Evolutionary conservation across 768 basidiomycete genomes (phyloP), one percentile per base, ranked within the genome.

Genomic region (Kwoniella dendrophila): DNA sequence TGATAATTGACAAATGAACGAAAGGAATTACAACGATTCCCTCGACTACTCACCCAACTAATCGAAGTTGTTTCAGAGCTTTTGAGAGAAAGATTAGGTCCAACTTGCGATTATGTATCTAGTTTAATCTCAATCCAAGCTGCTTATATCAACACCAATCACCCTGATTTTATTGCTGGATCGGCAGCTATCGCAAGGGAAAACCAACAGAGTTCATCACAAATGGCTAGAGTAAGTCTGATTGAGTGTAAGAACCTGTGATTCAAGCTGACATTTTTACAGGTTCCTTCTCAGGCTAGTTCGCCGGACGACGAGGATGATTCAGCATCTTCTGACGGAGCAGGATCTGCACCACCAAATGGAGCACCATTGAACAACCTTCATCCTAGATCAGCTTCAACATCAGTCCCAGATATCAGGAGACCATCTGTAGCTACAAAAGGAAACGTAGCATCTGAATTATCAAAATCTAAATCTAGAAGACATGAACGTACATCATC

Each of bases 101-200:
- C 96, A 1, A 96, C 96, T 0, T 92, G 91, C 1, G 90, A 93
- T n/a, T 98, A 98, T 78, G 89, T 94, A 0, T 90, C 92, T 69
- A 93, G 90, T 74, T 83, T 99, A 71, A 97, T 99, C 70, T 86
- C 88, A 70, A 99, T 99, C 50, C 96, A 99, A 79, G 92, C 92
- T 1, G 94, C 96, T 11, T 99, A 99, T 77, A 98, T 99, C 83
- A 99, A 99, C 79, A 98, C 94, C 59, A 98, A 98, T 78, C 96
- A 99, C 77, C 96, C 96, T 5, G 85, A 90, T 32, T 98, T 97
- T 80, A 87, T 94, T 59, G 83, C 88, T 20, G 89, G 90, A 10
- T 89, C 90, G 34, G 85, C 88, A 0, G 74, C 75, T 6, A 78
- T 78, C 56, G 77, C 77, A 24, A 69, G 77, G 20, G 72, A 68